phyloP scores from a whole-genome alignment of 305 asterid species.

The Euphrasia arctica region DNA sequence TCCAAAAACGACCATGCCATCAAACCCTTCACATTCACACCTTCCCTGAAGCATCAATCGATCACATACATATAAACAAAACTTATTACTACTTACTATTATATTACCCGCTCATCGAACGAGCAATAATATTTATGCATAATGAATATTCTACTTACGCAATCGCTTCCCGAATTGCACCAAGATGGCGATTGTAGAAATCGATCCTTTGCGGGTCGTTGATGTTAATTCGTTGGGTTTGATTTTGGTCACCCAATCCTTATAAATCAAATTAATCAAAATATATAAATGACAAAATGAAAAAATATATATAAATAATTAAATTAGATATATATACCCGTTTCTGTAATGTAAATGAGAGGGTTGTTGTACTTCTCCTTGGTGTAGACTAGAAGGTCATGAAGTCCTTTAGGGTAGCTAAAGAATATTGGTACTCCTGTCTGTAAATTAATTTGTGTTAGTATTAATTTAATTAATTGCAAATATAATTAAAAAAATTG shows the following conservation, averaged over 20 bases:
- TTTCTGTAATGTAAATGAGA: slow-evolving; percentile 48
- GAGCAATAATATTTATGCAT: no score
- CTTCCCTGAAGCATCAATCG: neutral
- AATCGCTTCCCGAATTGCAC: slow-evolving; percentile 36
- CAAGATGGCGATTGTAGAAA: slow-evolving; percentile 44
- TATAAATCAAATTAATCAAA: neutral
- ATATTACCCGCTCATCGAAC: no score
- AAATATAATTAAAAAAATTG: neutral
- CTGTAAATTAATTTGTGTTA: slow-evolving; percentile 28
- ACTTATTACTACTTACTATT: no score
- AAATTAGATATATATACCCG: slow-evolving; percentile 31
- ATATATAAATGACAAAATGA: neutral
- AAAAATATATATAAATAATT: neutral
- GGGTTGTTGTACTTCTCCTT: slow-evolving; percentile 55
- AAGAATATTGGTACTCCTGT: slow-evolving; percentile 35
- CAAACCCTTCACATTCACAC: slow-evolving; percentile 10
- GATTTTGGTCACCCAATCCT: slow-evolving; percentile 11
- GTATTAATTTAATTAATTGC: neutral
- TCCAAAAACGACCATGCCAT: slow-evolving; percentile 1
- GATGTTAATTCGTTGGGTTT: slow-evolving; percentile 12
- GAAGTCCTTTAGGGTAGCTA: slow-evolving; percentile 55
- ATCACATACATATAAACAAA: no score
- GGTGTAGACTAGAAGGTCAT: slow-evolving; percentile 44
- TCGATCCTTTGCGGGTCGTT: slow-evolving; percentile 41
- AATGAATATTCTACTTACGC: neutral